Evolutionary conservation across 345 rosid genomes (phyloP).

Genomic region (Eutrema heterophyllum): DNA sequence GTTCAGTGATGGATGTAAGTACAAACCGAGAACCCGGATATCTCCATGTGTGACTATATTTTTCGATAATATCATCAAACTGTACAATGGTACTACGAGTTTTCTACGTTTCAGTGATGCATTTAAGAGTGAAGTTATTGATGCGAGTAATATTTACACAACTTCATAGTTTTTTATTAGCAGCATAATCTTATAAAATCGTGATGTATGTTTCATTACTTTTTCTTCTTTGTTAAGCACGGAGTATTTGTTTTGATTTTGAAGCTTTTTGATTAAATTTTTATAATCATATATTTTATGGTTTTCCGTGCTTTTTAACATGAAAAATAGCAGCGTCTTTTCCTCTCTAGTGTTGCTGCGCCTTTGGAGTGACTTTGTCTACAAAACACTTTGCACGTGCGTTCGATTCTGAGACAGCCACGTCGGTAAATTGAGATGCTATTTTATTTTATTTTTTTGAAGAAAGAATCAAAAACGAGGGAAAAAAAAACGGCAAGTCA

Average conservation of each 20-base stretch:
- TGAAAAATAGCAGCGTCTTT: slow-evolving; percentile 4
- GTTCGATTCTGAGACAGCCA: slow-evolving; percentile 6
- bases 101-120: slow-evolving; percentile 17
- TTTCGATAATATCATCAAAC: no score
- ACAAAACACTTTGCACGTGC: slow-evolving; percentile 23
- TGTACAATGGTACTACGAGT: not conserved
- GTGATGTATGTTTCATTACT: not conserved
- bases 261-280: not conserved
- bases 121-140: not conserved
- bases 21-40: no score
- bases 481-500: not conserved
- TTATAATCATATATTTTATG: not conserved
- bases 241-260: not conserved
- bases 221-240: no score
- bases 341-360: slow-evolving; percentile 16
- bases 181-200: not conserved
- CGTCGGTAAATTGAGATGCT: slow-evolving; percentile 10
- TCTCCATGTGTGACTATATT: no score
- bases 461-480: no score
- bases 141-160: not conserved
- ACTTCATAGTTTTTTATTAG: not conserved
- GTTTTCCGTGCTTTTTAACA: slow-evolving; percentile 12
- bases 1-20: slow-evolving; percentile 13
- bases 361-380: slow-evolving; percentile 19
- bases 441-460: not conserved